Evolutionary conservation across 78 protist genomes (phyloP), one percentile per base, ranked within the genome.

Genomic region (Dictyostelium capitatum): DNA sequence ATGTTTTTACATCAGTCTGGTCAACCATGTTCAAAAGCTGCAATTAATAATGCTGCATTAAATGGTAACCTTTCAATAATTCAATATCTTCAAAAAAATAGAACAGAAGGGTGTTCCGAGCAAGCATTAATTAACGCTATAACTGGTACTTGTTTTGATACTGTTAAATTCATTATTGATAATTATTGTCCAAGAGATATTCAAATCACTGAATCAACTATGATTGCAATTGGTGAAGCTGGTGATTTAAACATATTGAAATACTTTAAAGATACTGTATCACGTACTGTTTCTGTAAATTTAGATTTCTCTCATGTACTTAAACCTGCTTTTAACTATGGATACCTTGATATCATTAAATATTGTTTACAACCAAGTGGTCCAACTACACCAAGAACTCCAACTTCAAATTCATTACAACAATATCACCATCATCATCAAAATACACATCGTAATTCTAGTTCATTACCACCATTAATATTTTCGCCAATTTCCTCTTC

Each of bases 111-210:
- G 3, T 83, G 91, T 57, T 37, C 79, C 0, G 56, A 37, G 4
- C 62, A 47, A 48, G 90, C 90, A 10, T n/a, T 82, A 15, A 25
- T 67, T n/a, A 50, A 37, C 32, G 90, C 90, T 9, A 78, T 78
- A 32, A n/a, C 59, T 47, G 79, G 79, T 17, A 67, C 43, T 67
- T 67, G 75, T 32, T 67, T 67, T 14, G 75, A 67, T 67, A 67
- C 75, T 15, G 75, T 67, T 15, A 67, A 67, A 67, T 67, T 5
- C 15, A 67, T 67, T 3, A 67, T 67, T 14, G 75, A 67, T 15
- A 43, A 67, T 30, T 67, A 67, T 67, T 67, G 75, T 67, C 75
- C 75, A 32, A 30, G 75, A 67, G 75, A 67, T 67, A 37, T 67
- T 30, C 75, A 67, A 67, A 67, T 67, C 9, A 67, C 75, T 5